Conservation (phyloP, 306 rosid genomes). For the Myrica gale region DNA sequence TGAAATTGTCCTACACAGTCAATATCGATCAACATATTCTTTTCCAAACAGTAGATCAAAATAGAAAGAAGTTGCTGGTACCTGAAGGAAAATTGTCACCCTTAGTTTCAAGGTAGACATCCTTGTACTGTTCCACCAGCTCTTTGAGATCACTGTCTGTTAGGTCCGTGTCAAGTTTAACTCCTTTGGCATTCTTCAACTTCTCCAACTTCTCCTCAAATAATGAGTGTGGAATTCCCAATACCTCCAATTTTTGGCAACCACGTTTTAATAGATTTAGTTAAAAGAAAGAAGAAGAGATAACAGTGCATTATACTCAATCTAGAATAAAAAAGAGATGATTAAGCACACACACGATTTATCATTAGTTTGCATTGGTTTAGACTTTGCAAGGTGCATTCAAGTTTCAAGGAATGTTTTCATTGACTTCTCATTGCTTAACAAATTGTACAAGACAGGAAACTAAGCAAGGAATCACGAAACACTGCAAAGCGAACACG, state of each 20-base stretch:
- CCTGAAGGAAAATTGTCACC: conserved; percentile 90
- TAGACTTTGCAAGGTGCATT: background rate
- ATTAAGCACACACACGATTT: background rate
- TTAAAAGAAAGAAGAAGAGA: conserved; percentile 9
- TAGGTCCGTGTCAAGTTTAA: conserved; percentile 63
- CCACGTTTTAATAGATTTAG: conserved; percentile 13
- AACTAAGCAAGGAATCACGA: conserved; percentile 5
- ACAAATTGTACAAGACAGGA: conserved; percentile 7
- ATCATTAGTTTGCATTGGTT: background rate
- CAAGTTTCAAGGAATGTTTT: background rate
- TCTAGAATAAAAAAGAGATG: background rate
- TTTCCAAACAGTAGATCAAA: conserved; percentile 11
- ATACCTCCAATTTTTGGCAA: conserved; percentile 53
- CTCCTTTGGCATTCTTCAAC: conserved; percentile 56
- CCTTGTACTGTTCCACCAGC: conserved; percentile 80
- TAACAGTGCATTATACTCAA: background rate
- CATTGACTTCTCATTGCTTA: background rate
- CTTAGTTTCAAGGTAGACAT: conserved; percentile 61
- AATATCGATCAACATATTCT: background rate
- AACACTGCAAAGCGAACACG: conserved; percentile 7
- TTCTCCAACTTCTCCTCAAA: conserved; percentile 80
- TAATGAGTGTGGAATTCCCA: conserved; percentile 80
- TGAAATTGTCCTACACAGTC: background rate
- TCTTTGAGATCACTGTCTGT: conserved; percentile 74
- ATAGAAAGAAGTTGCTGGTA: conserved; percentile 31